These are phyloP conservation scores for Pythium chondricola DNA, from an alignment of 352 stramenopile genomes.

Conservation along the genomic window DNA sequence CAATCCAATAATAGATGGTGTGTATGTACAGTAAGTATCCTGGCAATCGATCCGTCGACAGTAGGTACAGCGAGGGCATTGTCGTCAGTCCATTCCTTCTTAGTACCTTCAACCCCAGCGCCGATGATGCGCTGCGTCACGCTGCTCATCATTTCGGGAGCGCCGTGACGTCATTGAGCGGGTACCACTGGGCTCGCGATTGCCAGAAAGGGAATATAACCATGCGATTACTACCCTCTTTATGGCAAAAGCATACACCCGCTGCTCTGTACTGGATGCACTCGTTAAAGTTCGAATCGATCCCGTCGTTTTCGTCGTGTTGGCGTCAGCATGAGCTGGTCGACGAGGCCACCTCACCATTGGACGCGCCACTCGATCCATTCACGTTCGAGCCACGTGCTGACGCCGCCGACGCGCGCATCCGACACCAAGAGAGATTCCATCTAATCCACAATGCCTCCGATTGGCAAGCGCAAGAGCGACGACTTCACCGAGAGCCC, in stretches of 20 bases:
- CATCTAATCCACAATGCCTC: not conserved
- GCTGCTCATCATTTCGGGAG: not conserved
- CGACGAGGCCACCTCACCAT: not conserved
- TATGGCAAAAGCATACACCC: too few species aligned
- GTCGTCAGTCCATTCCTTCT: too few species aligned
- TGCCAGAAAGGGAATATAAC: too few species aligned
- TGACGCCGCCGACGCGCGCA: not conserved
- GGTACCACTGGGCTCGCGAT: not conserved
- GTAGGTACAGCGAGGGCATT: not conserved
- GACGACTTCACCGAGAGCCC: constrained; percentile 7
- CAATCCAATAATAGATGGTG: too few species aligned
- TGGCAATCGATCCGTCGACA: constrained; percentile 2
- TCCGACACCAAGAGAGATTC: not conserved
- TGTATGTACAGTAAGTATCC: too few species aligned
- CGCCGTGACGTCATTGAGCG: constrained; percentile 2
- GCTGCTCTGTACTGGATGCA: too few species aligned
- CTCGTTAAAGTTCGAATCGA: not conserved
- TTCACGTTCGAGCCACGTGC: too few species aligned
- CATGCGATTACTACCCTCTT: too few species aligned
- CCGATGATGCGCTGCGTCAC: not conserved
- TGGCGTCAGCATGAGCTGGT: not conserved
- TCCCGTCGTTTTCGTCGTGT: constrained; percentile 1
- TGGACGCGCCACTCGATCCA: too few species aligned
- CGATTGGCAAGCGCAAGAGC: constrained; percentile 21
- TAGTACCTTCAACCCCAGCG: too few species aligned